A percentile compares a stretch with the other conserved stretches of the same genome.
Conservation (phyloP, 495 filamentous ascomycete genomes). For the Trichoderma virens region DNA sequence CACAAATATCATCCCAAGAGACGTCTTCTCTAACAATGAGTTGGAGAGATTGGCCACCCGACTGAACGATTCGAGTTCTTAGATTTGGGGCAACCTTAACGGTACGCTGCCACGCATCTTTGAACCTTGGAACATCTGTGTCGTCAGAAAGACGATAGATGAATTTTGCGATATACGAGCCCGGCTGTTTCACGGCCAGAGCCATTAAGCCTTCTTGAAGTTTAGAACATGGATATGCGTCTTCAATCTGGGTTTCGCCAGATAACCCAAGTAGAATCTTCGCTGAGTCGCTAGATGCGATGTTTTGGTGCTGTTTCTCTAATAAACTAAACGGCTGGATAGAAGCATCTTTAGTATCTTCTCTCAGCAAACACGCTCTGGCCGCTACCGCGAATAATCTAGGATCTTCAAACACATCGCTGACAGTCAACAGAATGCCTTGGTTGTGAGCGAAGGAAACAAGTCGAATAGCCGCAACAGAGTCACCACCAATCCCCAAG, state of each 20-base stretch:
- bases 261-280: not conserved
- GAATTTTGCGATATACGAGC: constrained; percentile 34
- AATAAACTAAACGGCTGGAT: not conserved
- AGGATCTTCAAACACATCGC: constrained; percentile 14
- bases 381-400: not conserved
- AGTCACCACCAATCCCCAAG: constrained; percentile 28
- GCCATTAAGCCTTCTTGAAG: constrained; percentile 46
- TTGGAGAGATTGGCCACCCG: constrained; percentile 16
- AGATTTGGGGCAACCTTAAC: constrained; percentile 53
- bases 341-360: not conserved
- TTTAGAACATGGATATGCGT: constrained; percentile 41
- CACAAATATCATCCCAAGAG: not conserved
- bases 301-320: not conserved
- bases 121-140: constrained; percentile 36
- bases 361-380: not conserved
- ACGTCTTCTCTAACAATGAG: constrained; percentile 15
- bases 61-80: constrained; percentile 40
- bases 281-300: not conserved
- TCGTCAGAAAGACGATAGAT: constrained; percentile 33
- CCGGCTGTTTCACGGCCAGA: constrained; percentile 30
- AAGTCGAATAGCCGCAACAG: constrained; percentile 28
- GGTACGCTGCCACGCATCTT: constrained; percentile 42
- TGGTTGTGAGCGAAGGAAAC: constrained; percentile 13
- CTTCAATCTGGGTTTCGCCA: constrained; percentile 2
- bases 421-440: constrained; percentile 17